These are phyloP conservation scores for Pyrus betulifolia DNA, from an alignment of 306 rosid species.

Conservation along the genomic window DNA sequence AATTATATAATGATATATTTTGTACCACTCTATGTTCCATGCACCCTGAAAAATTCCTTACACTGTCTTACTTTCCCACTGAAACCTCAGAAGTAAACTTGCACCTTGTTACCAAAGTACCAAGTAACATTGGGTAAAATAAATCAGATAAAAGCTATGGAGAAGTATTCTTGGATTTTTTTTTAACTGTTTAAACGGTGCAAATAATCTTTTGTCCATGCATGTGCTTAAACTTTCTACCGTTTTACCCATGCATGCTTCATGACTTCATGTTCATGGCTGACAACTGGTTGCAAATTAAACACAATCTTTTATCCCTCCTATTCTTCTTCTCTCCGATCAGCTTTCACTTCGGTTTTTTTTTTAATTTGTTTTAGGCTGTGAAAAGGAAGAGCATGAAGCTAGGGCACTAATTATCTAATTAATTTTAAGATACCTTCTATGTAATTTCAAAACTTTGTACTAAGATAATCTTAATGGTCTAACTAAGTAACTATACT, in stretches of 20 bases:
- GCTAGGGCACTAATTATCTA: not conserved
- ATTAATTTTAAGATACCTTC: constrained; percentile 1
- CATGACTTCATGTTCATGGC: not conserved
- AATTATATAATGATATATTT: no score
- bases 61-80: not conserved
- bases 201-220: not conserved
- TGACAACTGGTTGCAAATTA: not conserved
- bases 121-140: not conserved
- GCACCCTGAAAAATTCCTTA: not conserved
- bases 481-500: not conserved
- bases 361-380: not conserved
- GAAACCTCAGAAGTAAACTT: not conserved
- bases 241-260: not conserved
- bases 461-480: not conserved
- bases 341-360: not conserved
- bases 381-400: not conserved
- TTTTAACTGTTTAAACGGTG: not conserved
- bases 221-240: not conserved
- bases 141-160: not conserved
- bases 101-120: not conserved
- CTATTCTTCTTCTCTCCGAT: not conserved
- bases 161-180: no score
- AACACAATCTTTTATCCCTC: not conserved
- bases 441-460: not conserved
- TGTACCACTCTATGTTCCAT: no score